phyloP scores from a whole-genome alignment of 495 filamentous ascomycete genomes.

The Penicillium soppii region DNA sequence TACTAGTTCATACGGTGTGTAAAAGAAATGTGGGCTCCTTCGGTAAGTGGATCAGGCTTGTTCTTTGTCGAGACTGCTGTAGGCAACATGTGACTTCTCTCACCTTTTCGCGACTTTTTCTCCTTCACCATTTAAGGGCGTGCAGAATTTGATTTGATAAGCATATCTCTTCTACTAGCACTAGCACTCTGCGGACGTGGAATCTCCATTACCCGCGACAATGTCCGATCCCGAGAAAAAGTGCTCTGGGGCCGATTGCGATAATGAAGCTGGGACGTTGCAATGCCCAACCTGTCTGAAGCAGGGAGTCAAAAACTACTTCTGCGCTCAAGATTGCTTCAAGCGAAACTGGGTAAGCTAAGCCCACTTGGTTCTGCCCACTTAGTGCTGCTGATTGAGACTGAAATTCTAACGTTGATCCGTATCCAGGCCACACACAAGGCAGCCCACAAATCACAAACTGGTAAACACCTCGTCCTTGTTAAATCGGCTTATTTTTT shows the following conservation, averaged over 20 bases:
- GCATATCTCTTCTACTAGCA: too few species aligned
- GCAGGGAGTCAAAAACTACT: slow-evolving; percentile 71
- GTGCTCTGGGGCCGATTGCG: slow-evolving; percentile 71
- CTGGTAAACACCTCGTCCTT: slow-evolving; percentile 52
- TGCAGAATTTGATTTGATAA: too few species aligned
- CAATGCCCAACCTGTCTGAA: slow-evolving; percentile 87
- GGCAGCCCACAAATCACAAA: slow-evolving; percentile 39
- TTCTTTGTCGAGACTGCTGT: too few species aligned
- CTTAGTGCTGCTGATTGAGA: too few species aligned
- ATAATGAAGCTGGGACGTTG: slow-evolving; percentile 70
- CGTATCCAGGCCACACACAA: slow-evolving; percentile 74
- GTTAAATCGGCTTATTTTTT: slow-evolving; percentile 43
- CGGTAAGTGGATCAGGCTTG: too few species aligned
- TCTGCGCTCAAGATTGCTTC: slow-evolving; percentile 91
- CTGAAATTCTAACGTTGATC: slow-evolving; percentile 53
- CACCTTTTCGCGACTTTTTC: too few species aligned
- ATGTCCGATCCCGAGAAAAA: slow-evolving; percentile 12
- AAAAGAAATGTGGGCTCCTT: too few species aligned
- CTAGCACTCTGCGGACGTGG: too few species aligned
- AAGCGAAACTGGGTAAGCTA: slow-evolving; percentile 80
- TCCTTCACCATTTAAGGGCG: too few species aligned
- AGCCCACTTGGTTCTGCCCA: slow-evolving; percentile 2
- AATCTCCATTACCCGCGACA: too few species aligned
- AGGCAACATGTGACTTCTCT: too few species aligned
- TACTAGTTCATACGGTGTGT: too few species aligned